Evolutionary conservation across 768 basidiomycete species (phyloP).

Genomic region (Scleroderma bovista): DNA sequence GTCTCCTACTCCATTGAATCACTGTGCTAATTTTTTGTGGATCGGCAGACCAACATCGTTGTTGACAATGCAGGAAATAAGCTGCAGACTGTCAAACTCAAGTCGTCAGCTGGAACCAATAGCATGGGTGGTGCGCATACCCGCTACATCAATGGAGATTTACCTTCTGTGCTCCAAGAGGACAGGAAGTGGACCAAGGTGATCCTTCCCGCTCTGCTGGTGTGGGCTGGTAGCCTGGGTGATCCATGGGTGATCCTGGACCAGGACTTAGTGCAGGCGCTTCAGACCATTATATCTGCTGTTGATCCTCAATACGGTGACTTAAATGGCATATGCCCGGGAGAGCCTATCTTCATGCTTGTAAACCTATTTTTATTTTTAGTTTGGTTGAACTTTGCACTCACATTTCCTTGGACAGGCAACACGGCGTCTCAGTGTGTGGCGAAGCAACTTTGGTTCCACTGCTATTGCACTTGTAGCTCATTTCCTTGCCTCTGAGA

Average conservation of each 20-base stretch:
- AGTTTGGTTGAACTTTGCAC: background rate
- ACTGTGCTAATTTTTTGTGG: too few relatives aligned
- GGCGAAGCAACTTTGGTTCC: constrained; percentile 1
- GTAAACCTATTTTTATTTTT: background rate
- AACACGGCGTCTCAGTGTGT: background rate
- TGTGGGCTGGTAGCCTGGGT: too few relatives aligned
- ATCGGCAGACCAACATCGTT: too few relatives aligned
- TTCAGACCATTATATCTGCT: background rate
- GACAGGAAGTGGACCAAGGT: background rate
- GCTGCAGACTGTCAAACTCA: too few relatives aligned
- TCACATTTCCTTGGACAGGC: background rate
- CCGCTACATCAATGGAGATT: background rate
- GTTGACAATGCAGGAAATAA: too few relatives aligned
- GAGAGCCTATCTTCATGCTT: background rate
- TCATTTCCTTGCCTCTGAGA: background rate
- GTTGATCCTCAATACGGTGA: background rate
- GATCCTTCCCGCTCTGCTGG: too few relatives aligned
- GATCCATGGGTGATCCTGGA: background rate
- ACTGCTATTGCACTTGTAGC: constrained; percentile 1
- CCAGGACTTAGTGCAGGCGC: background rate
- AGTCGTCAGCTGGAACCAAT: background rate
- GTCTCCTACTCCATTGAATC: too few relatives aligned
- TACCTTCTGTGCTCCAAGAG: background rate
- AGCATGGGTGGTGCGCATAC: background rate
- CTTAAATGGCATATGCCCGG: background rate